phyloP scores from a whole-genome alignment of 2,329 filamentous ascomycete genomes.

The Fusarium torulosum region DNA sequence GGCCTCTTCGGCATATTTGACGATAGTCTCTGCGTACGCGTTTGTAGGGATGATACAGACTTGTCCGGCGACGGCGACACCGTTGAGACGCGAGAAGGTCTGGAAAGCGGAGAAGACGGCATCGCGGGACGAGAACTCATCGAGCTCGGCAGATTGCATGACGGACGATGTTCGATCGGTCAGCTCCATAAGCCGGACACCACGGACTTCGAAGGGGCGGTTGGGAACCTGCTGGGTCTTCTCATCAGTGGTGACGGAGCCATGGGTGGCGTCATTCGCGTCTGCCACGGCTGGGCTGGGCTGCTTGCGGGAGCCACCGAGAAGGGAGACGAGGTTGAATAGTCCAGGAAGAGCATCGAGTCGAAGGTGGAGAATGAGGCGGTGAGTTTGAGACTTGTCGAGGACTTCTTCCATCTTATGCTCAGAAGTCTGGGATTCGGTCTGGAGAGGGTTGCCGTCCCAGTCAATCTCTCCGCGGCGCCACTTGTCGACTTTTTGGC shows the following conservation, averaged over 20 bases:
- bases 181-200: constrained; percentile 86
- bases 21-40: constrained; percentile 83
- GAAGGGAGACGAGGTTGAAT: constrained; percentile 49
- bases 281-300: not conserved
- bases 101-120: constrained; percentile 93
- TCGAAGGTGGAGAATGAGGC: constrained; percentile 47
- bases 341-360: constrained; percentile 49
- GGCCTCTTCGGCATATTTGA: constrained; percentile 76
- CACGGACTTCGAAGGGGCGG: constrained; percentile 64
- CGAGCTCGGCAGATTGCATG: constrained; percentile 89
- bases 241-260: constrained; percentile 4
- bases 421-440: constrained; percentile 44
- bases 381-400: constrained; percentile 46
- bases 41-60: constrained; percentile 83
- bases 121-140: constrained; percentile 79
- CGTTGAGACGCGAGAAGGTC: constrained; percentile 86
- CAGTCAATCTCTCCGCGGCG: constrained; percentile 91
- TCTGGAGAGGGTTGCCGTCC: constrained; percentile 62
- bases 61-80: constrained; percentile 84
- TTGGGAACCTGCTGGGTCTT: not conserved
- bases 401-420: constrained; percentile 47
- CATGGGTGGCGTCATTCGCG: not conserved
- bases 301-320: constrained; percentile 42
- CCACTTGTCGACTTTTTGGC: constrained; percentile 66
- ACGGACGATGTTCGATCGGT: constrained; percentile 94